Evolutionary conservation across 306 rosid genomes (phyloP).

Genomic region (Citrullus mucosospermus): DNA sequence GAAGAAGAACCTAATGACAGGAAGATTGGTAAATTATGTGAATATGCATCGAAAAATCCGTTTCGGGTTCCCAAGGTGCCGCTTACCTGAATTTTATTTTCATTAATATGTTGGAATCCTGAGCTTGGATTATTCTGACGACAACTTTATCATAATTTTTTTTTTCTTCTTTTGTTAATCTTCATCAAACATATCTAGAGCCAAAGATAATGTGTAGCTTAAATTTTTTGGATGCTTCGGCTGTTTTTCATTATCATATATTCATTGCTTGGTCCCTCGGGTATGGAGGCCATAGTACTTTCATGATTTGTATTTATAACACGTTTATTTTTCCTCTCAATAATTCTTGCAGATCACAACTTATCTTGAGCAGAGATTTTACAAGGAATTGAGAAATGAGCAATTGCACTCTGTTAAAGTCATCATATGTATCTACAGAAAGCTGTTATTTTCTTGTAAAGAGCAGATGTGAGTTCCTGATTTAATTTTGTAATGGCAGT

Average conservation of each 20-base stretch:
- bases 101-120: not conserved
- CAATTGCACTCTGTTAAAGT: slow-evolving; percentile 61
- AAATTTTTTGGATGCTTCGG: not conserved
- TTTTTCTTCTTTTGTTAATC: not conserved
- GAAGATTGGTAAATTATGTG: slow-evolving; percentile 63
- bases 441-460: slow-evolving; percentile 55
- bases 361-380: slow-evolving; percentile 76
- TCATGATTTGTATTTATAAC: too few relatives aligned
- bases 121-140: not conserved
- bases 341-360: slow-evolving; percentile 46
- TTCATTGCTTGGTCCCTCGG: not conserved
- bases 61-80: slow-evolving; percentile 78
- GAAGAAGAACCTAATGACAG: slow-evolving; percentile 81
- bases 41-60: slow-evolving; percentile 72
- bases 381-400: slow-evolving; percentile 68
- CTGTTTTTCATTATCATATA: not conserved
- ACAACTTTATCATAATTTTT: not conserved
- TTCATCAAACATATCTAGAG: not conserved
- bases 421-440: slow-evolving; percentile 65
- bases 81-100: not conserved
- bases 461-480: slow-evolving; percentile 71
- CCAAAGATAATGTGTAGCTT: not conserved
- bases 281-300: not conserved
- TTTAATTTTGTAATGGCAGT: not conserved
- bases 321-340: too few relatives aligned